Conservation (phyloP, 208 protist species). For the Trypanosoma platydactyli region DNA sequence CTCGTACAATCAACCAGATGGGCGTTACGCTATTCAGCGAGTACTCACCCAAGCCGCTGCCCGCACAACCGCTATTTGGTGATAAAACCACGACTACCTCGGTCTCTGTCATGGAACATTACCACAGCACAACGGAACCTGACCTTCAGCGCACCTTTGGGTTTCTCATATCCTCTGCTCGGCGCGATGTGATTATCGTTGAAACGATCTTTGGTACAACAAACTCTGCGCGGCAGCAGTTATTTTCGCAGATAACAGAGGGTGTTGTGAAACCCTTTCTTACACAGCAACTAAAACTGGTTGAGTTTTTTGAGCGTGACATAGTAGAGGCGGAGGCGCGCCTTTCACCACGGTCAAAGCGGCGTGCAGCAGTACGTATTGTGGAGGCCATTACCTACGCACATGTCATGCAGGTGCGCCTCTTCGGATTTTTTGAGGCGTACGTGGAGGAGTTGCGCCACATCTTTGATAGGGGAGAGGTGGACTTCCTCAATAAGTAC, state of each 20-base stretch:
- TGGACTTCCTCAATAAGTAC: slow-evolving; percentile 64
- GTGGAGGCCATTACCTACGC: slow-evolving; percentile 81
- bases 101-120: slow-evolving; percentile 69
- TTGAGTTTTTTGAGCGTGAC: slow-evolving; percentile 49
- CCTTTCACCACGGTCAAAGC: slow-evolving; percentile 70
- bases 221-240: slow-evolving; percentile 74
- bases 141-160: slow-evolving; percentile 58
- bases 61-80: slow-evolving; percentile 46
- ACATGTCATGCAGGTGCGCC: slow-evolving; percentile 55
- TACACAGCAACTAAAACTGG: slow-evolving; percentile 78
- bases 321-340: slow-evolving; percentile 54
- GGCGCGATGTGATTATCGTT: slow-evolving; percentile 78
- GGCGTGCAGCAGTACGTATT: slow-evolving; percentile 45
- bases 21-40: slow-evolving; percentile 66
- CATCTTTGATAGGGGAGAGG: slow-evolving; percentile 54
- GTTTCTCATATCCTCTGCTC: slow-evolving; percentile 66
- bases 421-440: slow-evolving; percentile 70
- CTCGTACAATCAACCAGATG: slow-evolving; percentile 70
- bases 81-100: slow-evolving; percentile 14
- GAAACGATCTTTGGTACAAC: slow-evolving; percentile 83
- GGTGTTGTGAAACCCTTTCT: slow-evolving; percentile 80
- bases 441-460: slow-evolving; percentile 58
- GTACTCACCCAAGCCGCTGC: slow-evolving; percentile 63
- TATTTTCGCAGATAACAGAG: slow-evolving; percentile 72
- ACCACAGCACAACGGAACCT: slow-evolving; percentile 46